A percentile compares a stretch with the other conserved stretches of the same genome.
Evolutionary conservation across 768 basidiomycete genomes (phyloP).

Genomic region (Termitomyces sp.): DNA sequence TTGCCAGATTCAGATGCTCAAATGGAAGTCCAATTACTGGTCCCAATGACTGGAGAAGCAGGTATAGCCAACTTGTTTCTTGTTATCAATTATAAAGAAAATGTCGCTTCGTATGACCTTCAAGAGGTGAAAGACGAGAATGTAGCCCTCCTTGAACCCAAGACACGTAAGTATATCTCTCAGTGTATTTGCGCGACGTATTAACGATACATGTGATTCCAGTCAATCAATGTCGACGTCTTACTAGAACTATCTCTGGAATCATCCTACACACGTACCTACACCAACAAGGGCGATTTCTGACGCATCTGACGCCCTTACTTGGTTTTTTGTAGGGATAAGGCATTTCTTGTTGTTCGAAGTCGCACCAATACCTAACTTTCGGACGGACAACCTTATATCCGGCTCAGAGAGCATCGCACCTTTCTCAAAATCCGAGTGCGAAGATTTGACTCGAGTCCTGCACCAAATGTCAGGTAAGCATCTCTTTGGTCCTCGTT

Average conservation of each 20-base stretch:
- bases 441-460: conserved; percentile 41
- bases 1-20: conserved; percentile 27
- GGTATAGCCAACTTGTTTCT: conserved; percentile 27
- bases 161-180: conserved; percentile 16
- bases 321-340: conserved; percentile 40
- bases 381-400: conserved; percentile 43
- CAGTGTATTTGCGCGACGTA: neutral
- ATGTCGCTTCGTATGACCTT: conserved; percentile 37
- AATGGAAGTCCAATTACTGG: conserved; percentile 40
- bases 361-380: neutral
- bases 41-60: conserved; percentile 17
- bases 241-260: conserved; percentile 51
- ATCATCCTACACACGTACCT: conserved; percentile 40
- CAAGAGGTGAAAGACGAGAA: conserved; percentile 26
- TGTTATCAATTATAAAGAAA: conserved; percentile 41
- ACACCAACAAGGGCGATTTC: conserved; percentile 35
- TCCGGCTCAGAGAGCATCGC: conserved; percentile 36
- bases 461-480: conserved; percentile 30
- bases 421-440: conserved; percentile 51
- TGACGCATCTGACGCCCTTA: conserved; percentile 45
- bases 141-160: conserved; percentile 20
- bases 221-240: conserved; percentile 41
- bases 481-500: neutral
- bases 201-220: neutral
- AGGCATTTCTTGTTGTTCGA: neutral